Evolutionary conservation across 2,329 filamentous ascomycete genomes (phyloP).

Genomic region (Nectriaceae sp.): DNA sequence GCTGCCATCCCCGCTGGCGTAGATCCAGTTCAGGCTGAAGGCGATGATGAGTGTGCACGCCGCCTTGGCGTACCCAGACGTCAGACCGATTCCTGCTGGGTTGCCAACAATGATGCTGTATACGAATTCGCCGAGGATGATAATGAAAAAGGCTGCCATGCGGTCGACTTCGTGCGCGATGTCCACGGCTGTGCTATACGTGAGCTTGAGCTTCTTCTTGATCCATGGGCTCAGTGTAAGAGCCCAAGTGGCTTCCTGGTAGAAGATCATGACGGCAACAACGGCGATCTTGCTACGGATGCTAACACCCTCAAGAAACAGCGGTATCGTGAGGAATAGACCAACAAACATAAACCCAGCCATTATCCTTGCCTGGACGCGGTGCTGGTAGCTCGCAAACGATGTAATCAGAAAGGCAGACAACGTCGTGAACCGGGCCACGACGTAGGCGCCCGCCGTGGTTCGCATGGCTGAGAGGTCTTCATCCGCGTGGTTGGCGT

Average conservation of each 20-base stretch:
- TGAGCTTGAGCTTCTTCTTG: slow-evolving; percentile 42
- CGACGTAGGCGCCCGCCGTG: slow-evolving; percentile 48
- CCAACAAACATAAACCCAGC: slow-evolving; percentile 42
- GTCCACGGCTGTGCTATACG: slow-evolving; percentile 50
- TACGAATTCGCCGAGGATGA: slow-evolving; percentile 52
- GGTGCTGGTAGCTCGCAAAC: slow-evolving; percentile 49
- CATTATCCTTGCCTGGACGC: slow-evolving; percentile 46
- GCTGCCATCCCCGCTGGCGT: slow-evolving; percentile 50
- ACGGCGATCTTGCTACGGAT: slow-evolving; percentile 43
- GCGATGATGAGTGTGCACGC: slow-evolving; percentile 51
- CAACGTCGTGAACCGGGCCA: slow-evolving; percentile 43
- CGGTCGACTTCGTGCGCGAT: slow-evolving; percentile 52
- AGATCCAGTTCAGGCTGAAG: slow-evolving; percentile 53
- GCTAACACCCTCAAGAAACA: slow-evolving; percentile 44
- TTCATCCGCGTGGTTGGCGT: slow-evolving; percentile 44
- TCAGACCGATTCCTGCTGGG: slow-evolving; percentile 47
- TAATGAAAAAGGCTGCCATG: slow-evolving; percentile 53
- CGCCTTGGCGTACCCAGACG: slow-evolving; percentile 43
- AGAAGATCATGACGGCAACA: slow-evolving; percentile 42
- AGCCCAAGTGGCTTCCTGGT: slow-evolving; percentile 46
- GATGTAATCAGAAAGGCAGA: slow-evolving; percentile 44
- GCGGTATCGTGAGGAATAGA: slow-evolving; percentile 43
- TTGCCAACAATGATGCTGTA: slow-evolving; percentile 50
- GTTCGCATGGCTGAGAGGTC: slow-evolving; percentile 47
- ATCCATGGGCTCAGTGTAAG: slow-evolving; percentile 46